phyloP scores from a whole-genome alignment of 352 stramenopile species.

The Phytopythium delawarense region DNA sequence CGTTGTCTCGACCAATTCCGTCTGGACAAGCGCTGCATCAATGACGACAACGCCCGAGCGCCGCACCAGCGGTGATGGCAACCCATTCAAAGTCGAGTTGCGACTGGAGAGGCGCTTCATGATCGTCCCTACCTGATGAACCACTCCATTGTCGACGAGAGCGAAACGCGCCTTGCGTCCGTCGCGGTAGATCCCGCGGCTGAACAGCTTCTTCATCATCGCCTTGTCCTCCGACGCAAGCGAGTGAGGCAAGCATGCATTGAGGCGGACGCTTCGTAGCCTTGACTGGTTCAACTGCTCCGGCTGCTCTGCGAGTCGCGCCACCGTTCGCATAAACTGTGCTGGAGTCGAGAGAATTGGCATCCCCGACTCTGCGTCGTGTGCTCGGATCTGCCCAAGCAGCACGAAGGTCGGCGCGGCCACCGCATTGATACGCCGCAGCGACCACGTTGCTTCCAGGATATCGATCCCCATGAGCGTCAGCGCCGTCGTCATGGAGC shows the following conservation, averaged over 20 bases:
- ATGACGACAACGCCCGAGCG: background rate
- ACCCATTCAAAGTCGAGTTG: background rate
- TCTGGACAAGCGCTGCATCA: background rate
- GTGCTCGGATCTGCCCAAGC: background rate
- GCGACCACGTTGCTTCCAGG: conserved; percentile 8
- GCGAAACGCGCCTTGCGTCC: conserved; percentile 2
- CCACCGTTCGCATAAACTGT: background rate
- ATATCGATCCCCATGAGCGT: conserved; percentile 18
- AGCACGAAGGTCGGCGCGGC: background rate
- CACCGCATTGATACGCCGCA: background rate
- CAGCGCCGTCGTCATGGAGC: conserved; percentile 14
- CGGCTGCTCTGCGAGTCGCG: background rate
- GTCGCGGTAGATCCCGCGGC: background rate
- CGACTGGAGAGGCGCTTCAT: background rate
- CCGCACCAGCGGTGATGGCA: background rate
- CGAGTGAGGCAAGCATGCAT: background rate
- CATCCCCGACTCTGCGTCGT: background rate
- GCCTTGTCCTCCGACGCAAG: conserved; percentile 1
- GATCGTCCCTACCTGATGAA: background rate
- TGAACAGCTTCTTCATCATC: background rate
- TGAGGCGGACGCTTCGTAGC: background rate
- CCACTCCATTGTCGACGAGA: background rate
- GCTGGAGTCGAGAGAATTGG: background rate
- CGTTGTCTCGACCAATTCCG: background rate
- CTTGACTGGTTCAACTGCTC: background rate